These are phyloP conservation scores for Yarrowia yakushimensis DNA, from an alignment of 805 yeast species.

Conservation along the genomic window DNA sequence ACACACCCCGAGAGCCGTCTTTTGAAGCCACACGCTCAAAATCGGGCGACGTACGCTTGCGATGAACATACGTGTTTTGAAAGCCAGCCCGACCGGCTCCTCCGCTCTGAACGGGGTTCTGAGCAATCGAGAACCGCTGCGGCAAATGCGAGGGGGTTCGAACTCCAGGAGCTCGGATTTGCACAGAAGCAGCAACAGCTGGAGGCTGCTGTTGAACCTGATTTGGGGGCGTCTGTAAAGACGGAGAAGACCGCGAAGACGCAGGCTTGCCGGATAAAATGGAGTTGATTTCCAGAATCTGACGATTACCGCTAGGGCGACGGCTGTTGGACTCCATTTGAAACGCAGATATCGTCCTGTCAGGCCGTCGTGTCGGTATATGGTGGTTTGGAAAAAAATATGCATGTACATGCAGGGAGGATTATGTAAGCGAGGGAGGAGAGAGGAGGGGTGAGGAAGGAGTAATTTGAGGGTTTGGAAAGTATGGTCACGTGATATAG, in stretches of 20 bases:
- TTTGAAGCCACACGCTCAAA: neutral
- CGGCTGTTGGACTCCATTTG: neutral
- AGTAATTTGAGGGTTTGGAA: too few species aligned
- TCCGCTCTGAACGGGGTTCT: neutral
- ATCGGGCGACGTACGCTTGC: neutral
- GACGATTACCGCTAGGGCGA: neutral
- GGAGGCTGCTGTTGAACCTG: neutral
- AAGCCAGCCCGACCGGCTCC: neutral
- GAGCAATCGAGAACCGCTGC: neutral
- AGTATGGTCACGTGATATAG: too few species aligned
- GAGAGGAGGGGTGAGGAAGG: neutral
- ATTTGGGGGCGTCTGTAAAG: too few species aligned
- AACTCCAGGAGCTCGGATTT: neutral
- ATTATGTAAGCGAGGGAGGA: neutral
- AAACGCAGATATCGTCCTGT: neutral
- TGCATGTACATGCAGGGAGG: neutral
- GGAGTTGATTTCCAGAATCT: neutral
- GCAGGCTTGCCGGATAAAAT: neutral
- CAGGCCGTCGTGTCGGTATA: neutral
- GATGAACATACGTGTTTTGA: neutral
- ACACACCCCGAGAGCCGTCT: too few species aligned
- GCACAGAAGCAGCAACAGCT: neutral
- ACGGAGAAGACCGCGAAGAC: too few species aligned
- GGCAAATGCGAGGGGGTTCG: neutral
- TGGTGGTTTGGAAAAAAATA: neutral